A percentile compares a stretch with the other conserved stretches of the same genome.
Evolutionary conservation across 2,329 filamentous ascomycete genomes (phyloP).

Genomic region (Ambrosiella cleistominuta): DNA sequence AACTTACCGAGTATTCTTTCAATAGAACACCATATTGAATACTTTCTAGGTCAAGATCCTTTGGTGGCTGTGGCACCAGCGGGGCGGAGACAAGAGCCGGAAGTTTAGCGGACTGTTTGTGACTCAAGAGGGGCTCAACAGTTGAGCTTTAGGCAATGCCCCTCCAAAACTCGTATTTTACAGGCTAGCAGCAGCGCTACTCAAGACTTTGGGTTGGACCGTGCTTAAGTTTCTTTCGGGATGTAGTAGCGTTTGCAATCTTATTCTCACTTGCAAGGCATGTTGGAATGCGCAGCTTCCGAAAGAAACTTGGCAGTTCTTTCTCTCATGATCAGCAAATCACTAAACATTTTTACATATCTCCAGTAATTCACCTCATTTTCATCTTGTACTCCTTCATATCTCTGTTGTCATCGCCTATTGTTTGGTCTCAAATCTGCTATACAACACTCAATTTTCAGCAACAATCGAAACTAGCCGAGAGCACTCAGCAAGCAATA

Average conservation of each 20-base stretch:
- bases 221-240: not conserved
- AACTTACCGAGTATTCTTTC: not conserved
- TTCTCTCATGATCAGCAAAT: not conserved
- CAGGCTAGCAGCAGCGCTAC: not conserved
- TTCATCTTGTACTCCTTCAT: not conserved
- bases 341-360: not conserved
- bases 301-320: constrained; percentile 1
- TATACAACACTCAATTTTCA: too few relatives aligned
- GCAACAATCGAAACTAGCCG: too few relatives aligned
- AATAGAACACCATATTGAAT: not conserved
- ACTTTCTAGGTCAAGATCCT: not conserved
- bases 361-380: not conserved
- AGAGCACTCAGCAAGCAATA: too few relatives aligned
- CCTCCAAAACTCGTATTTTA: not conserved
- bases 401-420: not conserved
- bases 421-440: not conserved
- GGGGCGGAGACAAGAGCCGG: not conserved
- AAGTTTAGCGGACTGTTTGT: not conserved
- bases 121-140: not conserved
- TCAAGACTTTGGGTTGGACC: not conserved
- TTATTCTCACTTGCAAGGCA: not conserved
- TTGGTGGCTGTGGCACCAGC: not conserved
- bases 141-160: not conserved
- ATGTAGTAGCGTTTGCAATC: not conserved
- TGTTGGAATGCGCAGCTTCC: not conserved